phyloP scores from a whole-genome alignment of 306 rosid species.

The Nissolia schottii region DNA sequence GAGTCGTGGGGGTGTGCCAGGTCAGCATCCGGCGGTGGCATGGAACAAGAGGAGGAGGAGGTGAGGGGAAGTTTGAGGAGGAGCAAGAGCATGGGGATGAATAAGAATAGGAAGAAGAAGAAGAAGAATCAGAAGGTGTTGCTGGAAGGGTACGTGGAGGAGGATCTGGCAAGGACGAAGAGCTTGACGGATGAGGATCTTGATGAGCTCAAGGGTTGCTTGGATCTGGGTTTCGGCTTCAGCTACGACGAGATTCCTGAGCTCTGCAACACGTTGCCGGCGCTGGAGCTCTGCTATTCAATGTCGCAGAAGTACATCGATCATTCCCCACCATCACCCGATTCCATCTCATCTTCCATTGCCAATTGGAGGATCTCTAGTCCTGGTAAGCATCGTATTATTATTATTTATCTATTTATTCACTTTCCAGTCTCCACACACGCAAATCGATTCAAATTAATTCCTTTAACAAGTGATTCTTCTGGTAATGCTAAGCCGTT shows the following conservation, averaged over 20 bases:
- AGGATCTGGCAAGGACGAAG: conserved; percentile 59
- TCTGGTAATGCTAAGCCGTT: not conserved
- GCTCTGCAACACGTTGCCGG: conserved; percentile 85
- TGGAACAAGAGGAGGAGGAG: not conserved
- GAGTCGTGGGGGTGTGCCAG: conserved; percentile 16
- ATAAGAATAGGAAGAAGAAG: not conserved
- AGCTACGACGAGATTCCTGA: conserved; percentile 84
- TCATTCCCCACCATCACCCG: not conserved
- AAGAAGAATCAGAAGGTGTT: conserved; percentile 56
- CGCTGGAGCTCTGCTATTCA: conserved; percentile 77
- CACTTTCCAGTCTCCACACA: too few relatives aligned
- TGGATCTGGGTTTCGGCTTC: conserved; percentile 90
- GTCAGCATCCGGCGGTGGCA: not conserved
- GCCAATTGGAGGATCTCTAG: conserved; percentile 90
- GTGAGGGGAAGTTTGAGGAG: not conserved
- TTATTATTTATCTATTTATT: not conserved
- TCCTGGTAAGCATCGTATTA: conserved; percentile 65
- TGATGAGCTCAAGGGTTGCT: conserved; percentile 75
- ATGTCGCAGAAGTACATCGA: conserved; percentile 64
- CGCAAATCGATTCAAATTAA: too few relatives aligned
- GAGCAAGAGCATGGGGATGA: not conserved
- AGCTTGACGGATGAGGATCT: conserved; percentile 85
- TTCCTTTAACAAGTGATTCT: not conserved
- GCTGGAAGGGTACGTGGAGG: conserved; percentile 66
- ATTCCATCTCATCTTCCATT: conserved; percentile 38